Conservation (phyloP, 176 grass and related monocot species). For the Sorghum bicolor region DNA sequence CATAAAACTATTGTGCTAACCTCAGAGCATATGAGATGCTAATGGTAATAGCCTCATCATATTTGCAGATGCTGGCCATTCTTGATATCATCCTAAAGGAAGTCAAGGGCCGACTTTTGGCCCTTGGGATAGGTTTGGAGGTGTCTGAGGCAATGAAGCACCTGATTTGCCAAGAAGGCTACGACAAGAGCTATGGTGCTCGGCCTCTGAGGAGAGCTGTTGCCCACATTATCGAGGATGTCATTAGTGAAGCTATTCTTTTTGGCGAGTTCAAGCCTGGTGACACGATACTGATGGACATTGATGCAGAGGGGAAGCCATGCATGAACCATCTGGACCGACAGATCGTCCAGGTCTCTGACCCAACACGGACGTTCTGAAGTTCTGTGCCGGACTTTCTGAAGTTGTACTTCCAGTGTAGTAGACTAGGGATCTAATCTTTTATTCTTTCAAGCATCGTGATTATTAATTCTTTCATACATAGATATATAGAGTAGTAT, state of each 20-base stretch:
- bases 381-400: conserved; percentile 20
- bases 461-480: conserved; percentile 46
- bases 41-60: conserved; percentile 22
- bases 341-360: conserved; percentile 52
- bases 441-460: conserved; percentile 35
- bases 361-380: conserved; percentile 52
- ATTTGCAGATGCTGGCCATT: conserved; percentile 79
- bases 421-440: conserved; percentile 38
- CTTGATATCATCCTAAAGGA: conserved; percentile 85
- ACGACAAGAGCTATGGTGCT: conserved; percentile 82
- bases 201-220: conserved; percentile 78
- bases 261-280: conserved; percentile 66
- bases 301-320: conserved; percentile 56
- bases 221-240: conserved; percentile 78
- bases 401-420: conserved; percentile 20
- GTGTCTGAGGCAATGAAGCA: conserved; percentile 69
- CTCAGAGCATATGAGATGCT: not conserved
- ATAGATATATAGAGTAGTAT: conserved; percentile 8
- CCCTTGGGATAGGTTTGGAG: conserved; percentile 65
- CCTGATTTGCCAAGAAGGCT: conserved; percentile 73
- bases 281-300: conserved; percentile 72
- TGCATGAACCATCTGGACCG: conserved; percentile 42
- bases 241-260: conserved; percentile 82
- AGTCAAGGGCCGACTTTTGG: conserved; percentile 71
- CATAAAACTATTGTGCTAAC: not conserved